Base-by-base conservation (phyloP, 2,329 filamentous ascomycete species). In the Aspergillus quadricinctus region DNA sequence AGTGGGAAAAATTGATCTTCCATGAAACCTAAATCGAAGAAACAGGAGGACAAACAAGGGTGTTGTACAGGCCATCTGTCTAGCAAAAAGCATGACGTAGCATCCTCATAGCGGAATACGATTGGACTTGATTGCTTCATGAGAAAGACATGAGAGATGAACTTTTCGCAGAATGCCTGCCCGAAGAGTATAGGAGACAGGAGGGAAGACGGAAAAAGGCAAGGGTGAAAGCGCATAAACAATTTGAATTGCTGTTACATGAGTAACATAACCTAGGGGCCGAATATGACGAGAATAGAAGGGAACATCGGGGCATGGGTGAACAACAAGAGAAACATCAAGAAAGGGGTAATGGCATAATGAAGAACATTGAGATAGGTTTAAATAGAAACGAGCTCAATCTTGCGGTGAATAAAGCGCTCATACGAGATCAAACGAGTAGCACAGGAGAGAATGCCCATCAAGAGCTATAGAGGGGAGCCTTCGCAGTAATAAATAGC, bases 121-220 rank as follows among this genome's bases (percentile, higher is more conserved):
- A 64, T 72, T 72, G 70, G 66, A 72, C 72, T 71, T 69, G 65
- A 66, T 70, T 70, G 70, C 64, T 71, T 66, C 66, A 62, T 69
- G 65, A 63, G 56, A 66, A 62, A 59, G 62, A 61, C 64, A 58
- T 61, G 62, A 66, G 64, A 58, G 65, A 67, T 63, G 64, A 65
- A 76, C 70, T 76, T 76, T 76, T 76, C 71, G 72, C 73, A 75
- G 66, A 75, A 70, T 70, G 73, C 73, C 73, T 74, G 71, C 73
- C 74, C 73, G 74, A 67, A 67, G 66, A 68, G 66, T 69, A 73
- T 69, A 64, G 43, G 43, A 23, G 21, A 46, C 23, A 25, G 11
- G 11, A 23, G 43, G 21, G 14, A 27, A 23, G 43, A 46, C 11
- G 19, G 14, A 58, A 65, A 67, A 66, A 66, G 62, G 59, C 3